Percentiles rank a stretch among this genome's conserved stretches.
Conservation (phyloP, 768 basidiomycete genomes). For the Tephrocybe rancida region DNA sequence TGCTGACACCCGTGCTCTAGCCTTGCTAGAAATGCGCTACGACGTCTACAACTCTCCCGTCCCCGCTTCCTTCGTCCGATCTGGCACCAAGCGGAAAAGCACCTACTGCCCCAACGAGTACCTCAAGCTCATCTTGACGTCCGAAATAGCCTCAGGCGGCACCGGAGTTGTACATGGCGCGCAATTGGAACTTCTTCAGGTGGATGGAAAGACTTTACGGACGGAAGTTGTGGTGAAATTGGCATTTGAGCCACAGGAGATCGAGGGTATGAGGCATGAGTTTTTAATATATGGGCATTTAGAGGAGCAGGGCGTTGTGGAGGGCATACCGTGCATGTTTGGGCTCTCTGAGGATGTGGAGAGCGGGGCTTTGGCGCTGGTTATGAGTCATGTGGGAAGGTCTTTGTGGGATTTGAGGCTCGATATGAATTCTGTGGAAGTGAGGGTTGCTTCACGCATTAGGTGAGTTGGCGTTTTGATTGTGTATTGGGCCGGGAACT, state of each 20-base stretch:
- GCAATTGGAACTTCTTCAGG: not conserved
- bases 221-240: conserved; percentile 18
- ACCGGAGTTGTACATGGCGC: conserved; percentile 14
- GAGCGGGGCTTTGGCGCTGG: conserved; percentile 10
- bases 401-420: not conserved
- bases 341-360: conserved; percentile 19
- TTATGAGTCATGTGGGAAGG: conserved; percentile 17
- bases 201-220: not conserved
- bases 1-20: conserved; percentile 3
- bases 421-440: not conserved
- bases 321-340: conserved; percentile 15
- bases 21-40: conserved; percentile 11
- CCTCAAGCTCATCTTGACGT: conserved; percentile 10
- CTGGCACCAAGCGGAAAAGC: not conserved
- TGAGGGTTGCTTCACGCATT: not conserved
- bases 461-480: conserved; percentile 1
- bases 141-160: conserved; percentile 12
- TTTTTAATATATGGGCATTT: conserved; percentile 11
- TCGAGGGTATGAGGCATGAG: conserved; percentile 17
- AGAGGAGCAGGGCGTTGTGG: not conserved
- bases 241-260: conserved; percentile 9
- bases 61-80: conserved; percentile 14
- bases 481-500: not conserved
- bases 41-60: conserved; percentile 13
- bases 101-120: conserved; percentile 10